A percentile compares a stretch with the other conserved stretches of the same genome.
phyloP scores from a whole-genome alignment of 192 early-diverging fungal genomes.

The Geosiphon pyriformis region DNA sequence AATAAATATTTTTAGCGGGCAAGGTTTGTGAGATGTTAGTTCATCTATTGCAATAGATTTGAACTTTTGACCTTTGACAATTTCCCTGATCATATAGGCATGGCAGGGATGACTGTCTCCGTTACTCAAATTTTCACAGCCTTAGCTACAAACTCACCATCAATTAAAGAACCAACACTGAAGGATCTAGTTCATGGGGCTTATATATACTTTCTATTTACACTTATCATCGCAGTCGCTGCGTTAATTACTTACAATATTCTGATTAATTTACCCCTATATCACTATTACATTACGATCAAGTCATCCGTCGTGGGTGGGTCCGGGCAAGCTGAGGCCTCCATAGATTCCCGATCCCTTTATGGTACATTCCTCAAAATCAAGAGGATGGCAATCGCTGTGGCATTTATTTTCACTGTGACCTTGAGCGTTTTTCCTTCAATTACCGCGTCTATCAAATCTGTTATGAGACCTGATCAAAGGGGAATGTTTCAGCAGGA shows the following conservation, averaged over 20 bases:
- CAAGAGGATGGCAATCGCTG: conserved; percentile 38
- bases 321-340: conserved; percentile 23
- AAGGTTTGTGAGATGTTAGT: too few species aligned
- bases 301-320: conserved; percentile 25
- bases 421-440: conserved; percentile 73
- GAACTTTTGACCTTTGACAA: too few species aligned
- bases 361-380: conserved; percentile 20
- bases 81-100: conserved; percentile 24
- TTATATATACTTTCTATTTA: conserved; percentile 47
- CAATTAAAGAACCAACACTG: conserved; percentile 5
- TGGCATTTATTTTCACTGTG: conserved; percentile 56
- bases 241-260: conserved; percentile 36
- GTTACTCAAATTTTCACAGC: conserved; percentile 59
- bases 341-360: conserved; percentile 17
- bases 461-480: conserved; percentile 28
- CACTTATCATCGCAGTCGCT: conserved; percentile 34
- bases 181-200: conserved; percentile 36
- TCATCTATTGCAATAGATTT: too few species aligned
- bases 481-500: conserved; percentile 38
- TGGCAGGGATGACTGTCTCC: conserved; percentile 65
- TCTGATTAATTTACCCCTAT: conserved; percentile 38
- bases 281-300: conserved; percentile 31
- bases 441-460: conserved; percentile 58
- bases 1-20: not conserved
- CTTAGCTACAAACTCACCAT: conserved; percentile 28